phyloP scores from a whole-genome alignment of 192 early-diverging fungal species.

The Coemansia sp. region DNA sequence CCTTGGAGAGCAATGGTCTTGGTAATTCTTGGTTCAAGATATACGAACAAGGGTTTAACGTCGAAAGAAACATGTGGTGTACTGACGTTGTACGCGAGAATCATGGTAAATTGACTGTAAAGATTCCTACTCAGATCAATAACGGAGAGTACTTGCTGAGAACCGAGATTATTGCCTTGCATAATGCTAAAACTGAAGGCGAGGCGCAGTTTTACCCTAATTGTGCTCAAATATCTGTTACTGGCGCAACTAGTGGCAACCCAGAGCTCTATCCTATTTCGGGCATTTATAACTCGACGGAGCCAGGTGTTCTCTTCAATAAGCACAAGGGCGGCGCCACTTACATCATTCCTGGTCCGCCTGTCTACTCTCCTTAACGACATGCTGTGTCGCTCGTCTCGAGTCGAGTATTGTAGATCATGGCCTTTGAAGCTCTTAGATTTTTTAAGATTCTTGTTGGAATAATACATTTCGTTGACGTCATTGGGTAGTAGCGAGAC shows the following conservation, averaged over 20 bases:
- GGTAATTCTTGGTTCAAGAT: constrained; percentile 43
- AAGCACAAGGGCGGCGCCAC: constrained; percentile 12
- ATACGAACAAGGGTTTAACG: constrained; percentile 38
- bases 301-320: constrained; percentile 32
- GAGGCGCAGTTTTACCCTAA: constrained; percentile 38
- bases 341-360: constrained; percentile 37
- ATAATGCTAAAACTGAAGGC: constrained; percentile 15
- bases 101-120: constrained; percentile 30
- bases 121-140: constrained; percentile 30
- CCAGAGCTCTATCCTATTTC: constrained; percentile 27
- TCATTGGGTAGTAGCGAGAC: no score
- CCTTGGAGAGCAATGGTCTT: constrained; percentile 32
- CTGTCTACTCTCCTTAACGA: constrained; percentile 19
- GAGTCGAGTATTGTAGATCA: no score
- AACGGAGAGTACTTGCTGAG: constrained; percentile 42
- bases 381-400: no score
- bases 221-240: constrained; percentile 31
- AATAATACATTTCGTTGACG: no score
- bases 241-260: constrained; percentile 17
- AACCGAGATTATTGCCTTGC: constrained; percentile 40
- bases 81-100: constrained; percentile 26
- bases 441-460: no score
- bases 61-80: constrained; percentile 25
- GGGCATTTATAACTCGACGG: constrained; percentile 24
- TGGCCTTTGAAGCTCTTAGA: no score